Percentiles rank a stretch among this genome's conserved stretches.
phyloP scores from a whole-genome alignment of 257 asterid species.

The Solanum pimpinellifolium region DNA sequence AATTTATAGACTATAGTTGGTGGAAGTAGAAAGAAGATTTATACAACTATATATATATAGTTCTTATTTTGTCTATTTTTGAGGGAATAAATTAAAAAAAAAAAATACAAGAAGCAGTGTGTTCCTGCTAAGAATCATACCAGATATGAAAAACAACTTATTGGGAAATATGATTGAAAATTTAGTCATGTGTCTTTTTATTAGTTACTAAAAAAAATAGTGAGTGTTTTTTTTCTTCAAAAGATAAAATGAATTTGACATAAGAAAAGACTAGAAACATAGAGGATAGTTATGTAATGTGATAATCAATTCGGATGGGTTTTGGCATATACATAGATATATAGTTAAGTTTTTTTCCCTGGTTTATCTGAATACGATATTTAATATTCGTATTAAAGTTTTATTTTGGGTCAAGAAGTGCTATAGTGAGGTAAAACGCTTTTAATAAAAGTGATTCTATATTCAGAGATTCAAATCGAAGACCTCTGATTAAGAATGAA shows the following conservation, averaged over 20 bases:
- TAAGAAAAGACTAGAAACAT: background rate
- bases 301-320: background rate
- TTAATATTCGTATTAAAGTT: background rate
- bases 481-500: no score
- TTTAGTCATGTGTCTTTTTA: background rate
- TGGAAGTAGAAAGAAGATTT: background rate
- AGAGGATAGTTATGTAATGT: background rate
- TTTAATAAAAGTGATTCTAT: rapidly evolving
- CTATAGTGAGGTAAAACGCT: background rate
- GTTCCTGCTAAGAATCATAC: background rate
- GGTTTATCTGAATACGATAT: no score
- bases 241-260: background rate
- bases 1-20: background rate
- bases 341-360: rapidly evolving
- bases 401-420: rapidly evolving
- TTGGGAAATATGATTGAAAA: background rate
- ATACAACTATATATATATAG: background rate
- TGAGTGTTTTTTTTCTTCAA: background rate
- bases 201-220: background rate
- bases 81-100: background rate
- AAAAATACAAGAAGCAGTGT: background rate
- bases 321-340: background rate
- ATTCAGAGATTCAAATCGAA: background rate
- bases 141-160: background rate
- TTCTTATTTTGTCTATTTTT: background rate